Evolutionary conservation across 768 basidiomycete species (phyloP).

Genomic region (Pleurotus tuber-regium): DNA sequence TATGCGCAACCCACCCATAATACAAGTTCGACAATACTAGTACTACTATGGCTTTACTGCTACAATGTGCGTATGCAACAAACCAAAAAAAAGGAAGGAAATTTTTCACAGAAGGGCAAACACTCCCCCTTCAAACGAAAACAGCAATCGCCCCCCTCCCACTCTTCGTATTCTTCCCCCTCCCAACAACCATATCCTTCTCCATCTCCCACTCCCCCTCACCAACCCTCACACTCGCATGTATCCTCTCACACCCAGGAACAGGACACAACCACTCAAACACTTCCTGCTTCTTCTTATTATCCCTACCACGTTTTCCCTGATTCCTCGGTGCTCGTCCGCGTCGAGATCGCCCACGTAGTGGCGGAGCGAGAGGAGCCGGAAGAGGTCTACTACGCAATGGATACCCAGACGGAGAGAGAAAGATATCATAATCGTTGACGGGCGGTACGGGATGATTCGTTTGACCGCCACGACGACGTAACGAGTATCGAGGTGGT

Average conservation of each 20-base stretch:
- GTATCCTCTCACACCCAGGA: slow-evolving; percentile 46
- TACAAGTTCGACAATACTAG: too few species aligned
- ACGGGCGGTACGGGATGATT: background rate
- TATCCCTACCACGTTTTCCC: slow-evolving; percentile 26
- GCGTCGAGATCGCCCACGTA: slow-evolving; percentile 11
- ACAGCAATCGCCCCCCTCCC: slow-evolving; percentile 41
- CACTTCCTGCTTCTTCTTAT: slow-evolving; percentile 40
- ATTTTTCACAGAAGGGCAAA: background rate
- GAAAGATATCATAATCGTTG: background rate
- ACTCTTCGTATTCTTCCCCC: slow-evolving; percentile 9
- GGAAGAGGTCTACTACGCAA: background rate
- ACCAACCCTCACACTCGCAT: slow-evolving; percentile 51
- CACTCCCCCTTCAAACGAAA: slow-evolving; percentile 34
- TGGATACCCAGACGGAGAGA: background rate
- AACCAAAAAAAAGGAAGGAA: too few species aligned
- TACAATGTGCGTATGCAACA: too few species aligned
- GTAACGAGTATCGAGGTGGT: background rate
- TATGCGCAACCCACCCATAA: background rate
- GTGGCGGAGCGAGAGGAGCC: slow-evolving; percentile 3
- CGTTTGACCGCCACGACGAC: background rate
- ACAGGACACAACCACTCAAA: slow-evolving; percentile 69
- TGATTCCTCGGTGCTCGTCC: slow-evolving; percentile 20
- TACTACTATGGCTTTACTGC: too few species aligned
- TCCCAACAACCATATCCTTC: slow-evolving; percentile 34
- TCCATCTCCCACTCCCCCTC: slow-evolving; percentile 63